Evolutionary conservation across 345 rosid species (phyloP).

Genomic region (Populus euphratica): DNA sequence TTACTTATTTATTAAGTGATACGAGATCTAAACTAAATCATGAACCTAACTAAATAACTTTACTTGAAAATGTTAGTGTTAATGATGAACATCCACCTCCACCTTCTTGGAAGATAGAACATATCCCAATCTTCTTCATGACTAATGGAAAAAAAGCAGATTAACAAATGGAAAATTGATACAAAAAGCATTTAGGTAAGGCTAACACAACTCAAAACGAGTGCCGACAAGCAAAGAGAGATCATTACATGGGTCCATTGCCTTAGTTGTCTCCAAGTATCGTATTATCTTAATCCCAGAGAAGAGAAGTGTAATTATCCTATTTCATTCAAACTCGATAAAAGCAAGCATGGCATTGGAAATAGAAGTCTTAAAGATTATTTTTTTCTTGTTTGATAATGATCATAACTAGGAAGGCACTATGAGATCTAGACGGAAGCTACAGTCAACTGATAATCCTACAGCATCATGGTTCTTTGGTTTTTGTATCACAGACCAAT

Average conservation of each 20-base stretch:
- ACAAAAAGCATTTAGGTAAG: neutral
- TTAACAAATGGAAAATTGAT: neutral
- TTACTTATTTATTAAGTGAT: no score
- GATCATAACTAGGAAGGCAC: no score
- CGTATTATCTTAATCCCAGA: neutral
- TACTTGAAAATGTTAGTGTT: no score
- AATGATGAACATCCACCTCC: neutral
- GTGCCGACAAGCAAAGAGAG: neutral
- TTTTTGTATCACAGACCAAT: no score
- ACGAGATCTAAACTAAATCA: no score
- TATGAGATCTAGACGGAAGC: no score
- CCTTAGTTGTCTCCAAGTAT: neutral
- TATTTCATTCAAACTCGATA: neutral
- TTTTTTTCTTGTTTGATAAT: no score
- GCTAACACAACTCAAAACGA: neutral
- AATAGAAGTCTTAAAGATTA: no score
- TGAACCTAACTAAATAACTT: no score
- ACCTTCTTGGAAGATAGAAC: neutral
- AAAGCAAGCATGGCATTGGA: neutral
- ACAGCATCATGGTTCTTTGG: no score
- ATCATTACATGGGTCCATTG: neutral
- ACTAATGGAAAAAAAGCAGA: neutral
- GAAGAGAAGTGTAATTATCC: neutral
- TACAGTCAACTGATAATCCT: no score
- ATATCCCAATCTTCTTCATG: neutral